phyloP scores from a whole-genome alignment of 805 yeast species.

The Kuraishia capsulata region DNA sequence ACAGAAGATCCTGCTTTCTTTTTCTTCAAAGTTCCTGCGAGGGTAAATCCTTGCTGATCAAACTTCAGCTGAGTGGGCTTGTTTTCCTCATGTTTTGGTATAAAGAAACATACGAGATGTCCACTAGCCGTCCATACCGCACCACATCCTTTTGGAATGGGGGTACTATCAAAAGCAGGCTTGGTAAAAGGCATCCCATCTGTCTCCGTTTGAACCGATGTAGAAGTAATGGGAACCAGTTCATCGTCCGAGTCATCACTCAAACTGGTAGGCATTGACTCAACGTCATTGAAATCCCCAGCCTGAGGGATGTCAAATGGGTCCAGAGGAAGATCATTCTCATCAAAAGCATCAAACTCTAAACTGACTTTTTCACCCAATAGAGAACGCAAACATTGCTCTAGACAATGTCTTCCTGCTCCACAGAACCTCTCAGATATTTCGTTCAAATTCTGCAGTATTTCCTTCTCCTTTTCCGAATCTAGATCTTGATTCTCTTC shows the following conservation, averaged over 20 bases:
- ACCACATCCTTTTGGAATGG: slow-evolving; percentile 90
- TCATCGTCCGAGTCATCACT: slow-evolving; percentile 25
- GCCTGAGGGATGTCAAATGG: slow-evolving; percentile 20
- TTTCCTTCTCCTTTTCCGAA: slow-evolving; percentile 35
- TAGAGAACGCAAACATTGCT: slow-evolving; percentile 65
- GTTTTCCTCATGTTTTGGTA: slow-evolving; percentile 40
- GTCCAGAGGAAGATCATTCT: slow-evolving; percentile 16
- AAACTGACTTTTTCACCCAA: slow-evolving; percentile 70
- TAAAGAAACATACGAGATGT: slow-evolving; percentile 72
- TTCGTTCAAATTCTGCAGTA: slow-evolving; percentile 40
- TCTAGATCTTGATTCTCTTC: slow-evolving; percentile 74
- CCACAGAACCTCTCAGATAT: slow-evolving; percentile 50
- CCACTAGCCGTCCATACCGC: slow-evolving; percentile 83
- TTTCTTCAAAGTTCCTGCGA: slow-evolving; percentile 19
- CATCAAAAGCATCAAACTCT: slow-evolving; percentile 23
- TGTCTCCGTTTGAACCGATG: background rate
- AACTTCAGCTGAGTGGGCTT: slow-evolving; percentile 35
- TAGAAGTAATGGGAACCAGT: slow-evolving; percentile 13
- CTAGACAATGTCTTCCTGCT: slow-evolving; percentile 61
- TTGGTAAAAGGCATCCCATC: slow-evolving; percentile 8
- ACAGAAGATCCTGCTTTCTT: slow-evolving; percentile 10
- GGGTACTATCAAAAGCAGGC: slow-evolving; percentile 63
- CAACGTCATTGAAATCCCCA: slow-evolving; percentile 9
- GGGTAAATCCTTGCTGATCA: slow-evolving; percentile 46
- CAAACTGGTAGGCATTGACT: slow-evolving; percentile 22